These are phyloP conservation scores for Peronospora destructor DNA, from an alignment of 352 stramenopile genomes.

Conservation along the genomic window DNA sequence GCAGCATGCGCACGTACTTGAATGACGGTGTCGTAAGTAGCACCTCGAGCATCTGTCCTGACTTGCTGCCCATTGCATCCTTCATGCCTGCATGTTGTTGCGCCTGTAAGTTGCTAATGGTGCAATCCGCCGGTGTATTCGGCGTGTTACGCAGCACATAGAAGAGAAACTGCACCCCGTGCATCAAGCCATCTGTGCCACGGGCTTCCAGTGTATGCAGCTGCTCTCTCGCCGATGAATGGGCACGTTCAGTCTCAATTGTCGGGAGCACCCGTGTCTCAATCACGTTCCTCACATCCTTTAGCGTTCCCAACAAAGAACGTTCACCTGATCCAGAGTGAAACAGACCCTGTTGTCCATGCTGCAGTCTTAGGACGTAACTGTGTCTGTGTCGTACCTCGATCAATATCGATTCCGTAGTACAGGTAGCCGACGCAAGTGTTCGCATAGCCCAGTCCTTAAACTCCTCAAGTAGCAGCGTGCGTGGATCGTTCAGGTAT, in stretches of 20 bases:
- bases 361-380: slow-evolving; percentile 71
- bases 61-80: slow-evolving; percentile 81
- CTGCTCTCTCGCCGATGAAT: slow-evolving; percentile 77
- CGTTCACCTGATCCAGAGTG: slow-evolving; percentile 68
- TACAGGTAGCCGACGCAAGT: slow-evolving; percentile 64
- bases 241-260: slow-evolving; percentile 74
- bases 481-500: slow-evolving; percentile 82
- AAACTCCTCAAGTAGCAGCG: slow-evolving; percentile 76
- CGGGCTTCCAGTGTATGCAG: slow-evolving; percentile 70
- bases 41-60: slow-evolving; percentile 77
- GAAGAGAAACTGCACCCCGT: slow-evolving; percentile 83
- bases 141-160: slow-evolving; percentile 80
- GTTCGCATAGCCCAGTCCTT: slow-evolving; percentile 83
- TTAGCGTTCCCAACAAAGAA: slow-evolving; percentile 70
- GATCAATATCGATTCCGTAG: slow-evolving; percentile 68
- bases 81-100: slow-evolving; percentile 83
- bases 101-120: slow-evolving; percentile 73
- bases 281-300: slow-evolving; percentile 77
- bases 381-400: slow-evolving; percentile 67
- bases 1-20: slow-evolving; percentile 37
- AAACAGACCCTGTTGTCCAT: slow-evolving; percentile 77
- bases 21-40: slow-evolving; percentile 77
- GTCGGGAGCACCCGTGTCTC: slow-evolving; percentile 66
- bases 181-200: slow-evolving; percentile 75
- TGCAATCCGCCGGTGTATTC: slow-evolving; percentile 78